Base-by-base conservation (phyloP, 352 stramenopile species). In the Phytophthora ramorum region DNA sequence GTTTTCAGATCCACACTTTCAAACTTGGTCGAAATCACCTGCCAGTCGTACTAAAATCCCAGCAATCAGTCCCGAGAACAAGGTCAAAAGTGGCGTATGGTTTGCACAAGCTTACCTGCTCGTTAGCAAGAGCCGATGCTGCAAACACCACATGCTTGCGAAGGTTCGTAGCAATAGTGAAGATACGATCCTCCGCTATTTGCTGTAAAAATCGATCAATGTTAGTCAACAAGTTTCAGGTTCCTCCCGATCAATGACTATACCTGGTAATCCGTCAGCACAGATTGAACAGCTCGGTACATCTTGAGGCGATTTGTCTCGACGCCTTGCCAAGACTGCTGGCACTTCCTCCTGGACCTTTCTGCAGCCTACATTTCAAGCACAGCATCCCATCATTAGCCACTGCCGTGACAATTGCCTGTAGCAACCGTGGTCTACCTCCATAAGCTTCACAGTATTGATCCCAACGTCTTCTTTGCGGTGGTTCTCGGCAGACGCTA, bases 101-200 rank as follows among this genome's bases (percentile, higher is more conserved):
- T n/a, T 26, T 26, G n/a, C 7, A 28, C 24, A 28, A 12, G 12
- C n/a, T 40, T 74, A 92, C 86, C 79, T 95, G 87, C 44, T 90
- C 74, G 52, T 94, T 94, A 14, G 85, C 85, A 7, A 96, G 76
- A n/a, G 80, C 75, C 4, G 85, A 92, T 2, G 84, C 89, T 57
- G 92, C 84, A 65, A 94, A 96, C 1, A 94, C 75, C 2, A 93
- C 83, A 37, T 96, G 85, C 49, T 96, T 96, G 24, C 86, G 85
- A 9, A 96, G 64, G 46, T 89, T 93, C 10, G 76, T 90, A 0
- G 80, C 66, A 20, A 96, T 58, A n/a, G 83, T 92, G 8, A 73
- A 79, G 35, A 93, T 89, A 4, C 83, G 75, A 43, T 89, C 69
- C 63, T 93, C 87, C 0, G 87, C 81, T n/a, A 94, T 83, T 79